Conservation (phyloP, 1,284 basidiomycete genomes). For the Trichosporon ovoides region DNA sequence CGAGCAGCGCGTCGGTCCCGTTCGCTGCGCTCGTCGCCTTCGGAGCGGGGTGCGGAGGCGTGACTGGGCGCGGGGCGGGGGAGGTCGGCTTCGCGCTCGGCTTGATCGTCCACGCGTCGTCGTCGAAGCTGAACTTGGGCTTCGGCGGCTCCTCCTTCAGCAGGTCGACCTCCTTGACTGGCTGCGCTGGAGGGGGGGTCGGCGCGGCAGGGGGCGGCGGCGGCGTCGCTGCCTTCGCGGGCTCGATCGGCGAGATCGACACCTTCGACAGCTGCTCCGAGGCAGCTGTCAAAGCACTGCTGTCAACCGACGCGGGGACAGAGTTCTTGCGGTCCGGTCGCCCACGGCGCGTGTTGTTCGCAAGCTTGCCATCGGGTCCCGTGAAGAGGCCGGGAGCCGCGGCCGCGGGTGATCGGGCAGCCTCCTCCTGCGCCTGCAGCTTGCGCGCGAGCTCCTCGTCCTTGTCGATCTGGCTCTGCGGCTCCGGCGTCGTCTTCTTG, state of each 20-base stretch:
- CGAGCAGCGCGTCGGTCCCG: slow-evolving; percentile 47
- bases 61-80: slow-evolving; percentile 48
- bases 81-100: slow-evolving; percentile 70
- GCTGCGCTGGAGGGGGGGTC: slow-evolving; percentile 48
- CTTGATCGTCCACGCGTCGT: slow-evolving; percentile 93
- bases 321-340: slow-evolving; percentile 70
- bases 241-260: slow-evolving; percentile 31
- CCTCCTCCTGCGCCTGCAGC: slow-evolving; percentile 73
- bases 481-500: slow-evolving; percentile 57
- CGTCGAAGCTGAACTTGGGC: slow-evolving; percentile 69
- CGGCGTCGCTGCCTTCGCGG: slow-evolving; percentile 49
- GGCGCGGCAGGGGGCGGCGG: slow-evolving; percentile 27
- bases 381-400: slow-evolving; percentile 77
- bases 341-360: slow-evolving; percentile 73
- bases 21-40: slow-evolving; percentile 52
- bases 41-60: slow-evolving; percentile 58
- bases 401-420: slow-evolving; percentile 50
- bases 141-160: slow-evolving; percentile 50
- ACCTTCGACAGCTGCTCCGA: slow-evolving; percentile 71
- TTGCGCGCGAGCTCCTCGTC: slow-evolving; percentile 78
- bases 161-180: slow-evolving; percentile 46
- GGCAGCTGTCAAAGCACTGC: slow-evolving; percentile 67
- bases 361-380: slow-evolving; percentile 79
- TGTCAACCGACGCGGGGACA: slow-evolving; percentile 62
- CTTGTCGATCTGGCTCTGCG: slow-evolving; percentile 61